Conservation (phyloP, 805 yeast species). For the Cyberlindnera xylosilytica region DNA sequence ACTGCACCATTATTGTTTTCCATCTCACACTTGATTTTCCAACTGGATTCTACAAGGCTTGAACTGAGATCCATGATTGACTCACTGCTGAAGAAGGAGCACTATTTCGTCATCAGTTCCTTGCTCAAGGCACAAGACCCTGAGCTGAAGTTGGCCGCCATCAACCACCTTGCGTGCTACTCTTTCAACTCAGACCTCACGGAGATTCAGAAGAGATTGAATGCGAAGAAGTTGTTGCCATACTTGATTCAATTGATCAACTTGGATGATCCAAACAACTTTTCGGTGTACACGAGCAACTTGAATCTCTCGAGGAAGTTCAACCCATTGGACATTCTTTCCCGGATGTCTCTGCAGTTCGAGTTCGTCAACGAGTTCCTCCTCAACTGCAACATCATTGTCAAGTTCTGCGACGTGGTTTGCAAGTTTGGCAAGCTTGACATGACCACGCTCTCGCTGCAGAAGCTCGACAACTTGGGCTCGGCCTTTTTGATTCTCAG, state of each 20-base stretch:
- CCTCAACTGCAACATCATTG: slow-evolving; percentile 32
- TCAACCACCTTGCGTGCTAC: slow-evolving; percentile 20
- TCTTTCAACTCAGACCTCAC: slow-evolving; percentile 19
- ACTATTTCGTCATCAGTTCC: slow-evolving; percentile 23
- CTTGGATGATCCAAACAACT: slow-evolving; percentile 13
- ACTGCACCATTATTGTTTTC: slow-evolving; percentile 23
- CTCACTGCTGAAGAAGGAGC: slow-evolving; percentile 11
- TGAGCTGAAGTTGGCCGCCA: slow-evolving; percentile 22
- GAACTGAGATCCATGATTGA: no score
- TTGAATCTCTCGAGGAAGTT: slow-evolving; percentile 20
- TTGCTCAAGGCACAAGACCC: slow-evolving; percentile 21
- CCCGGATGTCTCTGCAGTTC: slow-evolving; percentile 33
- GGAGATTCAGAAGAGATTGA: slow-evolving; percentile 7
- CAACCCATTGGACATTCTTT: slow-evolving; percentile 33
- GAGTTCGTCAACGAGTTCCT: slow-evolving; percentile 32
- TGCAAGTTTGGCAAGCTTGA: slow-evolving; percentile 22
- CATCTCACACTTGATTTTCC: slow-evolving; percentile 19
- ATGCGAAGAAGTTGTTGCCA: slow-evolving; percentile 23
- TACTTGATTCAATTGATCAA: slow-evolving; percentile 24
- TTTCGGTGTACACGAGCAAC: slow-evolving; percentile 18
- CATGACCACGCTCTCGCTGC: slow-evolving; percentile 25
- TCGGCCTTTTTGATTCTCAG: slow-evolving; percentile 37
- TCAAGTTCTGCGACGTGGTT: slow-evolving; percentile 30
- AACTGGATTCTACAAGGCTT: no score
- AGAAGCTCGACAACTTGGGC: slow-evolving; percentile 30